These are phyloP conservation scores for Candida mattraensis DNA, from an alignment of 805 yeast genomes.

Conservation along the genomic window DNA sequence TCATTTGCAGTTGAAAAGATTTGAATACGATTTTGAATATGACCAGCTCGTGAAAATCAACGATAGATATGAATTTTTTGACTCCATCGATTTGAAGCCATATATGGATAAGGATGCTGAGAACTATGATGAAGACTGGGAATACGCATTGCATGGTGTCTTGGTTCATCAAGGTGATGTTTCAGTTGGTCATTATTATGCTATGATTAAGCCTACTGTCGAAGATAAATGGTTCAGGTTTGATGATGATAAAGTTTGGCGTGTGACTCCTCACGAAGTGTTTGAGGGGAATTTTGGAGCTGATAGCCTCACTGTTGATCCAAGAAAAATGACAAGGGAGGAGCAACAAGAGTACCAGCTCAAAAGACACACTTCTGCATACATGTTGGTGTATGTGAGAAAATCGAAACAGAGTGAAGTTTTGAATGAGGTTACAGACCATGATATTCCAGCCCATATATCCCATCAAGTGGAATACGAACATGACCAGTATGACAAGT, in stretches of 20 bases:
- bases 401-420: slow-evolving; percentile 56
- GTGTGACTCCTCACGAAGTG: slow-evolving; percentile 80
- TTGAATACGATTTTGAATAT: slow-evolving; percentile 88
- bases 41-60: slow-evolving; percentile 89
- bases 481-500: slow-evolving; percentile 49
- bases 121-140: slow-evolving; percentile 58
- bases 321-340: slow-evolving; percentile 51
- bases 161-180: slow-evolving; percentile 95
- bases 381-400: slow-evolving; percentile 92
- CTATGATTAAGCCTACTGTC: slow-evolving; percentile 80
- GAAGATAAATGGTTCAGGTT: slow-evolving; percentile 81
- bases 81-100: slow-evolving; percentile 74
- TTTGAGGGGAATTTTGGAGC: slow-evolving; percentile 93
- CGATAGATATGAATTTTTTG: slow-evolving; percentile 88
- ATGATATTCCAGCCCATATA: slow-evolving; percentile 67
- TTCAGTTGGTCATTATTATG: slow-evolving; percentile 94
- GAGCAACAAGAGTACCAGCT: slow-evolving; percentile 65
- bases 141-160: slow-evolving; percentile 87
- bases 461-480: slow-evolving; percentile 66
- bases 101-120: slow-evolving; percentile 63
- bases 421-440: slow-evolving; percentile 55
- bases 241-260: slow-evolving; percentile 94
- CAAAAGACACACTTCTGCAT: slow-evolving; percentile 89
- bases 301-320: slow-evolving; percentile 50
- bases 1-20: slow-evolving; percentile 90